Evolutionary conservation across 768 basidiomycete genomes (phyloP), one percentile per base, ranked within the genome.

Genomic region (Saitozyma sp.): DNA sequence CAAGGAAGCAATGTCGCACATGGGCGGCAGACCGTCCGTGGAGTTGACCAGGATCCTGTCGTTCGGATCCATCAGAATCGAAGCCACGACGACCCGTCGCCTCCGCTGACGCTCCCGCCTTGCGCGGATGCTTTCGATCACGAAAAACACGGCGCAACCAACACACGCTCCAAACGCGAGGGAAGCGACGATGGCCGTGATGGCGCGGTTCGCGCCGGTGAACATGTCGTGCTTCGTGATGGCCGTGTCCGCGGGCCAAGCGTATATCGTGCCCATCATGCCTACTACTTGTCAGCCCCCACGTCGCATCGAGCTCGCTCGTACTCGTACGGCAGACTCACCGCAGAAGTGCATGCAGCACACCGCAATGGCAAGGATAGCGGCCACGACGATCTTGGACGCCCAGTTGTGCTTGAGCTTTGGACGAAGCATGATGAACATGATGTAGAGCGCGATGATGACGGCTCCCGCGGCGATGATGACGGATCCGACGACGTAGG

Each of bases 351-450:
- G 78, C 78, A 79, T 79, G 29, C 59, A 58, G 53, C 69, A 74
- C 3, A 79, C 79, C 0, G 78, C 80, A 1, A 62, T 54, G 10
- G 75, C 77, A 11, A 80, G 66, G n/a, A 80, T 69, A 29, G 70
- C 51, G 16, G 78, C 78, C 8, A 78, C 74, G 39, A 54, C 63
- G 11, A 76, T 59, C 57, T 77, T 78, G 56, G 73, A 70, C 5
- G 68, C n/a, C 69, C 71, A 77, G 11, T 68, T 75, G 51, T 80
- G 80, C 59, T 75, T 72, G 56, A 80, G 71, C 62, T 80, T 80
- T 2, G 80, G 80, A 39, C 78, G 69, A 29, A 80, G 68, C 69
- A 80, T 76, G 68, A 80, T 70, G 70, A 80, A 80, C 76, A 80
- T 75, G 70, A 79, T 77, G 64, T 79, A 80, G 3, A 80, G 72